These are phyloP conservation scores for Tricholoma furcatifolium DNA, from an alignment of 768 basidiomycete genomes.

Conservation along the genomic window DNA sequence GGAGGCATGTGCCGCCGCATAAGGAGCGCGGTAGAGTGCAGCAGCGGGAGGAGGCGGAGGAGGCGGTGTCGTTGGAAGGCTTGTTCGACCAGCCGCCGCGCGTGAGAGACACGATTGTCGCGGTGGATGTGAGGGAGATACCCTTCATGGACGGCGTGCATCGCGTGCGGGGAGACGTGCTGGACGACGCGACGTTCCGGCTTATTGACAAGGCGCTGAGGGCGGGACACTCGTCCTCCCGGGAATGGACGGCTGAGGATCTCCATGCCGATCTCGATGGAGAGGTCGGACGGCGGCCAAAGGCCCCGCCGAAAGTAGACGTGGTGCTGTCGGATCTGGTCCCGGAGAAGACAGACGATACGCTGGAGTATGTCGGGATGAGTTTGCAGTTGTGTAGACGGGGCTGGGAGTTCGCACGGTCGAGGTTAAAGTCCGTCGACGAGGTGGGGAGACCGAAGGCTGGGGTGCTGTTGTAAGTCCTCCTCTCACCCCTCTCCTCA, in stretches of 20 bases:
- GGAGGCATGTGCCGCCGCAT: too few species aligned
- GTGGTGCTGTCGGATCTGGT: slow-evolving; percentile 90
- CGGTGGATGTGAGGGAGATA: slow-evolving; percentile 78
- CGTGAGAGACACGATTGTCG: slow-evolving; percentile 49
- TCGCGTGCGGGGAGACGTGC: slow-evolving; percentile 76
- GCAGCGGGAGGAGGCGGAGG: neutral
- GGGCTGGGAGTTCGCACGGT: slow-evolving; percentile 65
- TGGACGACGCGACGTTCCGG: slow-evolving; percentile 46
- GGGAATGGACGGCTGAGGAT: neutral
- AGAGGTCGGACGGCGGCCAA: neutral
- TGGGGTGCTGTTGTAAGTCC: slow-evolving; percentile 58
- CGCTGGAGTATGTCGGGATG: slow-evolving; percentile 56
- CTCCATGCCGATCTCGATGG: neutral
- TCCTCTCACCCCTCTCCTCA: neutral
- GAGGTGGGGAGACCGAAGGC: slow-evolving; percentile 40
- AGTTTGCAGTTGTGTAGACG: slow-evolving; percentile 73
- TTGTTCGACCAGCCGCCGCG: neutral
- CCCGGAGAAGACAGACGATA: slow-evolving; percentile 72
- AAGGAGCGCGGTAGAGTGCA: neutral
- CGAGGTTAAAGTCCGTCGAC: slow-evolving; percentile 47
- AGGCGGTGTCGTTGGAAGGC: neutral
- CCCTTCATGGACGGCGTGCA: slow-evolving; percentile 70
- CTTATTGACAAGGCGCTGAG: slow-evolving; percentile 37
- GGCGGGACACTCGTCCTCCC: neutral
- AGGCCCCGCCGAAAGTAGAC: slow-evolving; percentile 52